These are phyloP conservation scores for Croton laevigatus DNA, from an alignment of 441 rosid species.

Conservation along the genomic window DNA sequence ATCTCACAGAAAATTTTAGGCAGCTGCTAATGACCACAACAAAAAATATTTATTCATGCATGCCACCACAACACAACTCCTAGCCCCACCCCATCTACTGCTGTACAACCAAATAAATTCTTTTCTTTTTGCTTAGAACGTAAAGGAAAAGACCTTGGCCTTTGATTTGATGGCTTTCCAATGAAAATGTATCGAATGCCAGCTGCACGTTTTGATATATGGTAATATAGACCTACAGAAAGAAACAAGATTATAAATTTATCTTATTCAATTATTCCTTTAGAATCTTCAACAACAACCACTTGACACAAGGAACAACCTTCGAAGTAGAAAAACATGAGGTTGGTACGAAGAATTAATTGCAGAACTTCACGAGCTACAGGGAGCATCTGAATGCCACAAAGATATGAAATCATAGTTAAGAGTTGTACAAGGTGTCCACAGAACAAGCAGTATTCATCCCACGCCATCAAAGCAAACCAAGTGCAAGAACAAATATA, in stretches of 20 bases:
- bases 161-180: conserved; percentile 88
- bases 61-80: not conserved
- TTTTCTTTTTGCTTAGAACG: not conserved
- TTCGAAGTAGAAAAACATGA: conserved; percentile 98
- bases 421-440: not conserved
- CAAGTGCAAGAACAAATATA: not conserved
- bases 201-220: conserved; percentile 79
- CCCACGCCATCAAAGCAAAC: not conserved
- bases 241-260: conserved; percentile 4
- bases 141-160: conserved; percentile 60
- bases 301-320: conserved; percentile 38
- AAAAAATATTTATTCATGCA: not conserved
- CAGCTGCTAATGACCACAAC: not conserved
- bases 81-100: not conserved
- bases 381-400: conserved; percentile 60
- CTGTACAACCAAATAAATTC: not conserved
- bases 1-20: not conserved
- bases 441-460: not conserved
- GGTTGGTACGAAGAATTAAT: conserved; percentile 75
- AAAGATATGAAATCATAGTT: conserved; percentile 5
- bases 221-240: conserved; percentile 77
- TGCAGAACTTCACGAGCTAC: conserved; percentile 74
- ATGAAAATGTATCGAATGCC: conserved; percentile 84
- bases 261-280: conserved; percentile 13
- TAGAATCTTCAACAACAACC: conserved; percentile 4